A percentile compares a stretch with the other conserved stretches of the same genome.
Conservation (phyloP, 441 rosid species). For the Pelargonium citronellum region DNA sequence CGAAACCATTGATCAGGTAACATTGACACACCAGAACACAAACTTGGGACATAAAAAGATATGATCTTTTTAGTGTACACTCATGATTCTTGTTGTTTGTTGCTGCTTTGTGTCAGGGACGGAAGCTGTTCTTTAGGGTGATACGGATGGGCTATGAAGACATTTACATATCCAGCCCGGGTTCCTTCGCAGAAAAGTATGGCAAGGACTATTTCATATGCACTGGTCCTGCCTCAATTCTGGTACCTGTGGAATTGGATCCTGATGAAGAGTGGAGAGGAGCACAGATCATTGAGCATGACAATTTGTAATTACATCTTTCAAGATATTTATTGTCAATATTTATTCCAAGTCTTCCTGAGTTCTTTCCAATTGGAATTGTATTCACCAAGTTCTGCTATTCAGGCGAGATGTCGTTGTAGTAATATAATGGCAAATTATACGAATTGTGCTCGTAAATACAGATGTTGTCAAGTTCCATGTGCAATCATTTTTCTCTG, state of each 20-base stretch:
- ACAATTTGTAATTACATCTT: slow-evolving; percentile 53
- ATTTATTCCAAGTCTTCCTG: neutral
- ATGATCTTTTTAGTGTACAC: too few species aligned
- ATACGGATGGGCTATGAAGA: slow-evolving; percentile 78
- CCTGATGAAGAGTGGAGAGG: slow-evolving; percentile 79
- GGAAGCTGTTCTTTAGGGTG: slow-evolving; percentile 74
- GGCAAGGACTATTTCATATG: slow-evolving; percentile 69
- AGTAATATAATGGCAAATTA: neutral
- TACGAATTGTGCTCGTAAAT: neutral
- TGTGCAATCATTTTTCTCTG: neutral
- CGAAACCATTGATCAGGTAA: slow-evolving; percentile 93
- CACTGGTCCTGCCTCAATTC: slow-evolving; percentile 74
- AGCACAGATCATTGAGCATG: slow-evolving; percentile 84
- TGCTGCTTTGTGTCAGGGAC: slow-evolving; percentile 40
- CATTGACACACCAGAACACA: neutral
- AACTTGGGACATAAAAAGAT: too few species aligned
- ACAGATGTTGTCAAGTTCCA: neutral
- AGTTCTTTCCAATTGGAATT: neutral
- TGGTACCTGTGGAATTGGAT: slow-evolving; percentile 55
- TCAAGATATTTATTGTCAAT: slow-evolving; percentile 1
- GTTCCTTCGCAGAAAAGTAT: slow-evolving; percentile 53
- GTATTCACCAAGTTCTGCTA: neutral
- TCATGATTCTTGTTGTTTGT: slow-evolving; percentile 3
- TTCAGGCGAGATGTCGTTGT: neutral
- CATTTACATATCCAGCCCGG: slow-evolving; percentile 61